Evolutionary conservation across 495 filamentous ascomycete genomes (phyloP), one percentile per base, ranked within the genome.

Genomic region (Trichoderma virens): DNA sequence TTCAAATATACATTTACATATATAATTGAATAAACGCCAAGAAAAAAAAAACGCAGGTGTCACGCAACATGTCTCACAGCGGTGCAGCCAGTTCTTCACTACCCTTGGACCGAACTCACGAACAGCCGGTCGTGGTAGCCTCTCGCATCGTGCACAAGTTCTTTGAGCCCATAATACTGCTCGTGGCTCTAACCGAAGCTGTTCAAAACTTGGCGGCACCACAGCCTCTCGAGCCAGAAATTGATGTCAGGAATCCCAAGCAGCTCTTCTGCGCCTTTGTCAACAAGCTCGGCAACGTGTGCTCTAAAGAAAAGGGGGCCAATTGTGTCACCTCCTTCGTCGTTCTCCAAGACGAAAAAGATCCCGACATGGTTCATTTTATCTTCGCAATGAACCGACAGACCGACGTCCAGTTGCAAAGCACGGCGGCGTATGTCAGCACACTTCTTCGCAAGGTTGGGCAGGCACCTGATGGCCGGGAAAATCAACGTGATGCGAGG

Each of bases 271-370:
- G 28, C 20, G 25, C 35, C 61, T 62, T 45, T 2, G 23, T 62
- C 61, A 62, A 62, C 35, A 62, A 62, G n/a, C 61, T 62, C 7
- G 18, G 20, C n/a, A n/a, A 43, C 13, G 28, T 62, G 0, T 62
- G 61, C 61, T 34, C 43, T 18, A 62, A 4, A 8, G n/a, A 43
- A 18, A 41, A n/a, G 31, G 34, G 35, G 16, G 61, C 34, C 32
- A n/a, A 25, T 9, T 43, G n/a, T 4, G 61, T 62, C 32, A 62
- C 61, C 13, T 62, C 61, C 4, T 43, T 62, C 6, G 35, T 43
- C 8, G 61, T 62, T 5, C 32, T 45, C 9, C 34, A 28, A 27
- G 7, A 25, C 23, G 13, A 3, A 5, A 18, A 14, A 18, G 11
- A 43, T 2, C 35, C 43, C n/a, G 20, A 9, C 7, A 23, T 7